Evolutionary conservation across 2,329 filamentous ascomycete genomes (phyloP), one percentile per base, ranked within the genome.

Genomic region (Nothophaeocryptopus gaeumannii): DNA sequence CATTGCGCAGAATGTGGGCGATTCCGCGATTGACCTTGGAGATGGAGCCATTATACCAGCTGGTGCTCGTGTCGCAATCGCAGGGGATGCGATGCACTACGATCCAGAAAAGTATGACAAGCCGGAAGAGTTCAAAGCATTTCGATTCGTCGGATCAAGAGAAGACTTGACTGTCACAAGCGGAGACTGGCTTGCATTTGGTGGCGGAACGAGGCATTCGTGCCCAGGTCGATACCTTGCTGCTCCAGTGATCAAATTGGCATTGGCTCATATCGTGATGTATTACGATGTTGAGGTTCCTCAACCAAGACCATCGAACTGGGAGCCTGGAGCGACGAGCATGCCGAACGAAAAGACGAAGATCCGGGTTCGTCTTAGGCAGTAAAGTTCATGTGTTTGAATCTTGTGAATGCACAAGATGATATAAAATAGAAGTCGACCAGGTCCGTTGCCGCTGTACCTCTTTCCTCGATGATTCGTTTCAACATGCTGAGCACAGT

Each of bases 241-340:
- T 8, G 63, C 64, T 16, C 68, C 72, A 51, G 70, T 74, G 66
- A 71, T 75, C 59, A 75, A 76, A 61, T 60, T 74, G 55, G 67
- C 74, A 5, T 54, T 75, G n/a, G 67, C 69, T 1, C 58, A 70
- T 36, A 60, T 70, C 1, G 50, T 74, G 36, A 68, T 74, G 0
- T 68, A 64, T 26, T 73, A 73, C 55, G 72, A 74, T 15, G 38
- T 56, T 13, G 45, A 39, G 20, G 30, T 53, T 5, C 34, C 31
- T 8, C 46, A 43, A 4, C 20, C 20, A 7, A 26, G 20, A 26
- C 20, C 20, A 7, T 4, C 3, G 20, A 26, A 26, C 7, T 26
- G 20, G 20, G 20, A 26, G 20, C 3, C 3, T 7, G 20, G 20
- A 26, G 20, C 20, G 4, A 26, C 20, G 4, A 26, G 20, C 20